Percentiles rank a stretch among this genome's conserved stretches.
phyloP scores from a whole-genome alignment of 495 filamentous ascomycete genomes.

The Aspergillus indologenus region DNA sequence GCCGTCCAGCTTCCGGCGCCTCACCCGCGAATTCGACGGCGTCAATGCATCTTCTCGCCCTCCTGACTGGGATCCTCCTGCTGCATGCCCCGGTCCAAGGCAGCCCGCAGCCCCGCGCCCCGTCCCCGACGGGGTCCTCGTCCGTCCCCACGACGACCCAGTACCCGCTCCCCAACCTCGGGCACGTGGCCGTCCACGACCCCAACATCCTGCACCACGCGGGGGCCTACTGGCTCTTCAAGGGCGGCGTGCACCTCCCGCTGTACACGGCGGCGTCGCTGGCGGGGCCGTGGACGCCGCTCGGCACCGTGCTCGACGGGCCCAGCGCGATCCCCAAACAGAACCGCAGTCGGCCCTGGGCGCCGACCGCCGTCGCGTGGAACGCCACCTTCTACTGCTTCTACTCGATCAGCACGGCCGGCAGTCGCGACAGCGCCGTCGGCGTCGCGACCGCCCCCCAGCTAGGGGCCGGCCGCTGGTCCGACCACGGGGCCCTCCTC shows the following conservation, averaged over 20 bases:
- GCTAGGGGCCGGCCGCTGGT: constrained; percentile 58
- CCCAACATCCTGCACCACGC: constrained; percentile 38
- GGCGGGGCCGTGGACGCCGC: constrained; percentile 38
- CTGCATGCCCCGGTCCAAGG: constrained; percentile 8
- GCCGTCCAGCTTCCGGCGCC: neutral
- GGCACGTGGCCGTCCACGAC: constrained; percentile 37
- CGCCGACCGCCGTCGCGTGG: constrained; percentile 59
- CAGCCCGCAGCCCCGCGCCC: neutral
- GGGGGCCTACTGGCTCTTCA: constrained; percentile 39
- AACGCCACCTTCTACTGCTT: constrained; percentile 65
- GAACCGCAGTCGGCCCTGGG: constrained; percentile 46
- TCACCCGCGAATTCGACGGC: neutral
- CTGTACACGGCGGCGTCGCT: constrained; percentile 35
- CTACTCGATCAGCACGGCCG: constrained; percentile 64
- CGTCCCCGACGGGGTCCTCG: neutral
- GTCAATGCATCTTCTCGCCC: constrained; percentile 11
- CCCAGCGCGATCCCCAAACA: constrained; percentile 38
- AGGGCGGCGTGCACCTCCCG: constrained; percentile 30
- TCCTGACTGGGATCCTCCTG: constrained; percentile 6
- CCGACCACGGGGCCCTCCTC: constrained; percentile 45
- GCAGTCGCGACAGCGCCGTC: constrained; percentile 62
- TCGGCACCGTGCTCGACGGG: constrained; percentile 38
- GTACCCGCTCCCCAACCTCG: constrained; percentile 35
- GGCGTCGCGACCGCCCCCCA: constrained; percentile 64
- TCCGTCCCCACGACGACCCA: constrained; percentile 30